Percentiles rank a stretch among this genome's conserved stretches.
Evolutionary conservation across 805 yeast genomes (phyloP).

Genomic region (Candida pseudoglaebosa): DNA sequence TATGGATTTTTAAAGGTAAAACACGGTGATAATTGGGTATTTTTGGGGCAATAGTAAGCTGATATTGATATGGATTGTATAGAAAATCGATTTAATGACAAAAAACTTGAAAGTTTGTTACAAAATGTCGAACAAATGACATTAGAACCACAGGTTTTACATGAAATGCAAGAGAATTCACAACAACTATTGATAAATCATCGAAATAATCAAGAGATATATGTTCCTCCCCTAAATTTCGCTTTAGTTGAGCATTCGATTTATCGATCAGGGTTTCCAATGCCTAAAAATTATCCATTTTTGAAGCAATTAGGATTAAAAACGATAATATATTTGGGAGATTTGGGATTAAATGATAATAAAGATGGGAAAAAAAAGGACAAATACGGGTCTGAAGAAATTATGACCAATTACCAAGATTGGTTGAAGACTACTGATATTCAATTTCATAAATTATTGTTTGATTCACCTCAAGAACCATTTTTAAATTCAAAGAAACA

Average conservation of each 20-base stretch:
- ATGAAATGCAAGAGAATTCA: slow-evolving; percentile 1
- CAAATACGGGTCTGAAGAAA: slow-evolving; percentile 49
- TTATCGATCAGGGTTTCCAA: slow-evolving; percentile 92
- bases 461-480: slow-evolving; percentile 76
- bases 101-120: not conserved
- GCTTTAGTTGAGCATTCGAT: slow-evolving; percentile 83
- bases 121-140: not conserved
- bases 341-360: slow-evolving; percentile 32
- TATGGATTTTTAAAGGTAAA: not conserved
- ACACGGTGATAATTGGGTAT: not conserved
- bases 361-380: slow-evolving; percentile 16
- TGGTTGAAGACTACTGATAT: slow-evolving; percentile 61
- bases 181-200: slow-evolving; percentile 1
- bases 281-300: slow-evolving; percentile 79
- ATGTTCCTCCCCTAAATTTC: slow-evolving; percentile 89
- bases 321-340: slow-evolving; percentile 82
- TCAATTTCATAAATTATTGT: slow-evolving; percentile 53
- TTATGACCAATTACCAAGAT: slow-evolving; percentile 52
- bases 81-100: not conserved
- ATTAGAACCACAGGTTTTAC: not conserved
- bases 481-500: slow-evolving; percentile 52
- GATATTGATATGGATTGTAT: not conserved
- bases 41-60: not conserved
- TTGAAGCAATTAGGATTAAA: slow-evolving; percentile 62
- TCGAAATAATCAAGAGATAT: slow-evolving; percentile 4